Percentiles rank a stretch among this genome's conserved stretches.
Evolutionary conservation across 108 stramenopile species (phyloP).

Genomic region (Cyclotella baltica): DNA sequence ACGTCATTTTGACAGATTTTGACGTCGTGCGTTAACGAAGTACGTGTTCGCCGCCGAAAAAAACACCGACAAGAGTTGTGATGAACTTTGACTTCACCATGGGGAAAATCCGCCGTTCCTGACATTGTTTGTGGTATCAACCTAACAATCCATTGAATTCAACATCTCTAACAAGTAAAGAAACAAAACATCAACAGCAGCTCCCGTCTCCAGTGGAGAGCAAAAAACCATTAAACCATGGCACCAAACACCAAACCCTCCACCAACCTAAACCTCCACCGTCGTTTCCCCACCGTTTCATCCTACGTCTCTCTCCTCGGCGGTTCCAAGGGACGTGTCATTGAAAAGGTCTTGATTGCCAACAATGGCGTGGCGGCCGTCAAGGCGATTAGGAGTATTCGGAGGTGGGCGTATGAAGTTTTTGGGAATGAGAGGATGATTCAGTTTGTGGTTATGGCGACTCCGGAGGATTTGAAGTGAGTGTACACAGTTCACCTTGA

Average conservation of each 20-base stretch:
- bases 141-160: no score
- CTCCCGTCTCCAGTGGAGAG: no score
- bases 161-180: no score
- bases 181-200: no score
- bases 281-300: slow-evolving; percentile 72
- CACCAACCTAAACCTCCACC: slow-evolving; percentile 62
- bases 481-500: slow-evolving; percentile 37
- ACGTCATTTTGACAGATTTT: no score
- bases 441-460: slow-evolving; percentile 99
- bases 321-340: slow-evolving; percentile 70
- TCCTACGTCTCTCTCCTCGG: slow-evolving; percentile 75
- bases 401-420: slow-evolving; percentile 95
- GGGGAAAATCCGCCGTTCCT: no score
- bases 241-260: slow-evolving; percentile 7
- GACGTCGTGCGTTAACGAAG: no score
- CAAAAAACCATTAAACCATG: no score
- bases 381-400: slow-evolving; percentile 97
- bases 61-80: no score
- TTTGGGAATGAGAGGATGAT: slow-evolving; percentile 94
- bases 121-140: no score
- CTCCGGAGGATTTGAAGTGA: slow-evolving; percentile 96
- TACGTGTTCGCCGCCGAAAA: no score
- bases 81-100: no score
- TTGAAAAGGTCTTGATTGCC: slow-evolving; percentile 89
- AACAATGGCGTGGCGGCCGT: slow-evolving; percentile 97